Base-by-base conservation (phyloP, 2,329 filamentous ascomycete genomes). In the Teratosphaeria pseudoeucalypti region DNA sequence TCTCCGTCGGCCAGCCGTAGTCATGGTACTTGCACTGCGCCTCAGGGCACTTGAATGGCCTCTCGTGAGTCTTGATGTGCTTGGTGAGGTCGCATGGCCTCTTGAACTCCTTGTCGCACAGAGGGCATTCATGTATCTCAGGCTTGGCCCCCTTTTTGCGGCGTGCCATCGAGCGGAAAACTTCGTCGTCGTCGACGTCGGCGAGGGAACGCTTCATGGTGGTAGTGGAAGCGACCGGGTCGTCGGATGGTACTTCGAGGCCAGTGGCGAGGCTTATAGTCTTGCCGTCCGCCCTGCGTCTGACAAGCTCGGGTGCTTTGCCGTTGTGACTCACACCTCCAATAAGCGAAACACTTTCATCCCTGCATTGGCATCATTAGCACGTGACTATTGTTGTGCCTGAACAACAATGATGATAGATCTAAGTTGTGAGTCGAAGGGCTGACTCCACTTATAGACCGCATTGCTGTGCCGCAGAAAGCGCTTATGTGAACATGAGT, bases 81-180 rank as follows among this genome's bases (percentile, higher is more conserved):
- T 97, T 97, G 66, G 91, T 96, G 61, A 97, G 79, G 73, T 99
- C 94, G 75, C 94, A 97, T n/a, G 90, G 90, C 63, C 94, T 87
- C 76, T 94, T 95, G 79, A 97, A 97, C 74, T 92, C 85, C 77
- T 96, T 96, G 74, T 84, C 85, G 77, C 92, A 97, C 74, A 95
- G 88, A 75, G 92, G 89, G 62, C 72, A 73, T 34, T 65, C 66
- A 57, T 74, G 71, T 27, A 71, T 73, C 63, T 72, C 71, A 32
- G 70, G 69, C 58, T 71, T 71, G 39, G 90, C 90, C 61, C 92
- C 92, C 84, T 96, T 95, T 83, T 95, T 95, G 66, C 91, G 87
- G 60, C 92, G 88, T 60, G 92, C 92, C 92, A 96, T 97, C 49
- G 92, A 97, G 56, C 92, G 89, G 76, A 87, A 84, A 63, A 91